phyloP scores from a whole-genome alignment of 257 asterid species.

The Solanum commersonii region DNA sequence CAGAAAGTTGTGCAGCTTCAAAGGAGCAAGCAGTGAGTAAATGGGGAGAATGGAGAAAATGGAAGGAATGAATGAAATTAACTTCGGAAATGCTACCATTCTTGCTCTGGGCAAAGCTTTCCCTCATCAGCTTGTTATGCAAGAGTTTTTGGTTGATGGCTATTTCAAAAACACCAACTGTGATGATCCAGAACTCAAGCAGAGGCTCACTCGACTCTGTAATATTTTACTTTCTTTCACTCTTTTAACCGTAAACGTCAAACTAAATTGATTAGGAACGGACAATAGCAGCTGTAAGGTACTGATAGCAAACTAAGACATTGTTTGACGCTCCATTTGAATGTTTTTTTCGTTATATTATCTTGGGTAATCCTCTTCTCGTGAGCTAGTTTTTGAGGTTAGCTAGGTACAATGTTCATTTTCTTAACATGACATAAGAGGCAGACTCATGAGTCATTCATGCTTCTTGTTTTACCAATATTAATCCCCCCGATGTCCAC shows the following conservation, averaged over 20 bases:
- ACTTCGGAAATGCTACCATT: slow-evolving; percentile 43
- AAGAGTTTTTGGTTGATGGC: slow-evolving; percentile 83
- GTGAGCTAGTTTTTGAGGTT: background rate
- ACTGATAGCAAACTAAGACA: background rate
- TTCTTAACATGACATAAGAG: background rate
- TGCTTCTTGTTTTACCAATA: background rate
- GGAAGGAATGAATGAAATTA: slow-evolving; percentile 11
- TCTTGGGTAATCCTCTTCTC: background rate
- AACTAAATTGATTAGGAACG: background rate
- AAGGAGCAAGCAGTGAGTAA: background rate
- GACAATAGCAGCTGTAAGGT: background rate
- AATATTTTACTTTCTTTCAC: background rate
- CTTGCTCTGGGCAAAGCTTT: slow-evolving; percentile 90
- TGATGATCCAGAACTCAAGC: slow-evolving; percentile 67
- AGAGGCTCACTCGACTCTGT: slow-evolving; percentile 86
- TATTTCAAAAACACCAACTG: slow-evolving; percentile 77
- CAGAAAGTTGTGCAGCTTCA: background rate
- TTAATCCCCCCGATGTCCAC: background rate
- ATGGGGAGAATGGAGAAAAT: slow-evolving; percentile 32
- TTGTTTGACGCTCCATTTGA: too few species aligned
- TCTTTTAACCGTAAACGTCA: background rate
- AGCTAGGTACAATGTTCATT: background rate
- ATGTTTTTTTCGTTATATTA: background rate
- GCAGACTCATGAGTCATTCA: background rate
- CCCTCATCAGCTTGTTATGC: slow-evolving; percentile 93